Evolutionary conservation across 805 yeast species (phyloP).

Genomic region (Wickerhamiella occidentalis): DNA sequence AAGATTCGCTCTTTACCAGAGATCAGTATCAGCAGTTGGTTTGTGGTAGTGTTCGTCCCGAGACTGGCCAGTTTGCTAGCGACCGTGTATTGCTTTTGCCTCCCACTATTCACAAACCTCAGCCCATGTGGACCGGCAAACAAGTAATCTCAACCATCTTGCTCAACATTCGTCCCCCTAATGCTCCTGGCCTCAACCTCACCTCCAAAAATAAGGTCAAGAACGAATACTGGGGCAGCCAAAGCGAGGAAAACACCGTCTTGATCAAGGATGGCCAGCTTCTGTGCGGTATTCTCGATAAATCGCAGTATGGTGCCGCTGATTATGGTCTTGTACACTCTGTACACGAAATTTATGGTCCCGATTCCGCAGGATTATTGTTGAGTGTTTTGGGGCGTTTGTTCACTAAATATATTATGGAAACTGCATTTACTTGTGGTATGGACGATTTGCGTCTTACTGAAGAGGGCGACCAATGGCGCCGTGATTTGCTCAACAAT

Average conservation of each 20-base stretch:
- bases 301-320: conserved; percentile 97
- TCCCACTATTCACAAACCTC: conserved; percentile 80
- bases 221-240: conserved; percentile 86
- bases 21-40: conserved; percentile 88
- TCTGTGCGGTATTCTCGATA: conserved; percentile 85
- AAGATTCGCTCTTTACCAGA: conserved; percentile 82
- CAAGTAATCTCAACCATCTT: conserved; percentile 89
- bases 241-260: conserved; percentile 76
- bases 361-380: conserved; percentile 77
- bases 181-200: conserved; percentile 85
- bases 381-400: conserved; percentile 87
- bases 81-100: conserved; percentile 61
- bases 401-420: conserved; percentile 85
- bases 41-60: conserved; percentile 91
- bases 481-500: conserved; percentile 66
- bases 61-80: conserved; percentile 76
- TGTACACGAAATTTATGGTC: conserved; percentile 89
- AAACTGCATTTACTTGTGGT: conserved; percentile 96
- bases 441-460: conserved; percentile 97
- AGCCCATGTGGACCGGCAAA: conserved; percentile 94
- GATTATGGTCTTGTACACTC: conserved; percentile 95
- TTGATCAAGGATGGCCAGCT: conserved; percentile 78
- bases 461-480: conserved; percentile 78
- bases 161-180: conserved; percentile 72
- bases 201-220: conserved; percentile 77